Evolutionary conservation across 305 asterid species (phyloP).

Genomic region (Caryopteris hybrid): DNA sequence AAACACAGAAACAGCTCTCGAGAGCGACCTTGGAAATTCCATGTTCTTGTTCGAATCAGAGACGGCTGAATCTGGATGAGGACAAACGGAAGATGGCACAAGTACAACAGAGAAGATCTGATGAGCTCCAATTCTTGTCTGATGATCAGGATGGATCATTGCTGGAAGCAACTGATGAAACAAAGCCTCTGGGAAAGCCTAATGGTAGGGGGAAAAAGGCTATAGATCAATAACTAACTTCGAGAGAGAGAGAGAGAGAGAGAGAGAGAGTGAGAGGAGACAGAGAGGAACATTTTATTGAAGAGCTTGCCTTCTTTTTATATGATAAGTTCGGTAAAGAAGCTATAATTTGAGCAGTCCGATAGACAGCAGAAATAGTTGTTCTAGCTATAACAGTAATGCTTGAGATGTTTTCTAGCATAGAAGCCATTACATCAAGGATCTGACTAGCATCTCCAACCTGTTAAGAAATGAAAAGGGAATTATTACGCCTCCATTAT

Average conservation of each 20-base stretch:
- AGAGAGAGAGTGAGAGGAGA: not conserved
- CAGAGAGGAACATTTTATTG: not conserved
- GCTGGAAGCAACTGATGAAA: conserved; percentile 97
- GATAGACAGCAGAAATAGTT: conserved; percentile 61
- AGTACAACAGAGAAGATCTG: conserved; percentile 93
- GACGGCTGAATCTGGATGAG: conserved; percentile 36
- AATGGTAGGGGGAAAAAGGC: conserved; percentile 8
- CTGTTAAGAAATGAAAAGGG: conserved; percentile 32
- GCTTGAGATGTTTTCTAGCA: conserved; percentile 78
- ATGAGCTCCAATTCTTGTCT: conserved; percentile 94
- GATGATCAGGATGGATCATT: conserved; percentile 93
- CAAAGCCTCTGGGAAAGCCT: conserved; percentile 98
- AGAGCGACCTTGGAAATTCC: conserved; percentile 74
- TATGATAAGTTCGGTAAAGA: conserved; percentile 54
- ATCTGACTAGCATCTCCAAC: conserved; percentile 86
- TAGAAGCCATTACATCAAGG: conserved; percentile 79
- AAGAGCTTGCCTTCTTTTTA: conserved; percentile 55
- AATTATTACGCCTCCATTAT: not conserved
- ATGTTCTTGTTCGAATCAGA: conserved; percentile 37
- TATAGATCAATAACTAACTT: not conserved
- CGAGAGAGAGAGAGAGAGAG: conserved; percentile 7
- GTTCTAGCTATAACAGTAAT: conserved; percentile 64
- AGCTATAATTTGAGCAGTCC: conserved; percentile 75
- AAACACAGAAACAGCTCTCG: conserved; percentile 92
- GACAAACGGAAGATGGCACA: conserved; percentile 90